Evolutionary conservation across 179 eudicot genomes (phyloP), one percentile per base, ranked within the genome.

Genomic region (Pouteria campechiana): DNA sequence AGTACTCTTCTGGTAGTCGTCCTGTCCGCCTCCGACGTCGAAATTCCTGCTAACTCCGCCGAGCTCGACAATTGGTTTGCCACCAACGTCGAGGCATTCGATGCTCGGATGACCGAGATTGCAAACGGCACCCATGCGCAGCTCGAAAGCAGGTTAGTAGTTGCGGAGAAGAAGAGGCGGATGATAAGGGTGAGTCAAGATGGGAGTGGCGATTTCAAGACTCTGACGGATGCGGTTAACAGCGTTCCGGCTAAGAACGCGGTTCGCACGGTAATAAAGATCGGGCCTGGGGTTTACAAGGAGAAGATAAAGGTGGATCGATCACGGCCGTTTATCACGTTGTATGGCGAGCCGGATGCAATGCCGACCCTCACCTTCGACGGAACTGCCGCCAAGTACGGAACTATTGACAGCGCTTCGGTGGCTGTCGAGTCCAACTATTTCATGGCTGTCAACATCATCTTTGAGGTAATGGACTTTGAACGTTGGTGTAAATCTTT

Each of bases 231-330:
- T 0, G 97, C 97, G 4, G 21, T 88, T 15, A 57, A 67, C 0
- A 67, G 79, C 25, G 48, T 88, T 5, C 67, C 83, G 0, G 8
- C 0, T 0, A 65, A 50, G 1, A 84, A 84, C 40, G 54, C 46
- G 0, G 34, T 54, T 1, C 79, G 88, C 6, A 63, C 78, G 1
- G 39, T 78, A 0, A 55, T 88, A 3, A n/a, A 24, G 2, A 64
- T 88, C 15, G 92, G 73, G 0, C 63, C 66, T 0, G 97, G 97
- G 17, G 64, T 32, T 60, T 87, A 87, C 57, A 50, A 57, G 64
- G 94, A 88, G 60, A 75, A 78, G 48, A 9, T 88, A 6, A 64
- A 12, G 20, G 37, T 88, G 0, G 76, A 58, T 3, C 27, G 68
- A 24, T 21, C 13, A 1, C 69, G 68, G 54, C 63, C 75, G 1